Base-by-base conservation (phyloP, 768 basidiomycete species). In the Kwoniella dejecticola region DNA sequence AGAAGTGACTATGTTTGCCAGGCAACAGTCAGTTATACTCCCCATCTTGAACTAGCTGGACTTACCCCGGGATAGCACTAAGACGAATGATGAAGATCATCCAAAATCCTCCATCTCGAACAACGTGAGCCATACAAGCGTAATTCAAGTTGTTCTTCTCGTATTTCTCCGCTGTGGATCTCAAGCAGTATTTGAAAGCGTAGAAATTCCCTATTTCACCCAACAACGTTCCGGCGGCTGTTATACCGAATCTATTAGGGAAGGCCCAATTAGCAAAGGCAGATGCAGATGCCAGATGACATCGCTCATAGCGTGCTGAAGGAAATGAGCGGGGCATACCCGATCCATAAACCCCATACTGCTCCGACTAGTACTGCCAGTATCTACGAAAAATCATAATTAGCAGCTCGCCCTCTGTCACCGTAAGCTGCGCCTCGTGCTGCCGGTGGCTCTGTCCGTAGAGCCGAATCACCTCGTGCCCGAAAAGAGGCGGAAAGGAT, bases 401-500 rank as follows among this genome's bases (percentile, higher is more conserved):
- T n/a, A n/a, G n/a, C n/a, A n/a, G n/a, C n/a, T n/a, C n/a, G n/a
- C n/a, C n/a, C n/a, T n/a, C n/a, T n/a, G n/a, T n/a, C n/a, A n/a
- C n/a, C n/a, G n/a, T n/a, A n/a, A n/a, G n/a, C n/a, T n/a, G n/a
- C n/a, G n/a, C n/a, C n/a, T n/a, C n/a, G n/a, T n/a, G n/a, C n/a
- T n/a, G n/a, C n/a, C n/a, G n/a, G n/a, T n/a, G n/a, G n/a, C n/a
- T n/a, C n/a, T n/a, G n/a, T n/a, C n/a, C n/a, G n/a, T n/a, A n/a
- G n/a, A n/a, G n/a, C n/a, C n/a, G 45, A 60, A 70, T 67, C 31
- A 76, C 71, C 30, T 63, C 93, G 64, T 95, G 92, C 4, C 93
- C 93, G 70, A 93, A 93, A 17, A 95, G 84, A 84, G 91, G 91
- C 59, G 91, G 91, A 74, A 93, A 91, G 0, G 90, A 91, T 27